A percentile compares a stretch with the other conserved stretches of the same genome.
phyloP scores from a whole-genome alignment of 148 eudicot species.

The Agrostemma githago region DNA sequence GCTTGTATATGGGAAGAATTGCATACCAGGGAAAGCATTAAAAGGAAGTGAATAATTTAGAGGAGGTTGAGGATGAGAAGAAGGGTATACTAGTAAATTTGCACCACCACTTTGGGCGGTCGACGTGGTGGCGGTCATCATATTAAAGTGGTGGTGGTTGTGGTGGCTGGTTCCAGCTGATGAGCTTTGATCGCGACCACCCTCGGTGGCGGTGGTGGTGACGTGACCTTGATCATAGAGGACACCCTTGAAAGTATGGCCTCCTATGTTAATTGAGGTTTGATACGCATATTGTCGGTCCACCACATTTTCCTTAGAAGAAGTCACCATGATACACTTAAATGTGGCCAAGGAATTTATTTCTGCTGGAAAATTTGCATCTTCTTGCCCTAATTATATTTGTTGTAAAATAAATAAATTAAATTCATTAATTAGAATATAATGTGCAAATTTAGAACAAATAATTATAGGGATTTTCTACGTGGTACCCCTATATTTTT shows the following conservation, averaged over 20 bases:
- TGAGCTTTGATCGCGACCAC: conserved; percentile 32
- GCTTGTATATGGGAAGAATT: conserved; percentile 58
- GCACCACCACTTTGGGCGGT: conserved; percentile 16
- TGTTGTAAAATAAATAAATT: no score
- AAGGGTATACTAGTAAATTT: conserved; percentile 25
- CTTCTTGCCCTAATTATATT: conserved; percentile 36
- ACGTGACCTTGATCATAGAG: conserved; percentile 72
- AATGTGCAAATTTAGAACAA: no score
- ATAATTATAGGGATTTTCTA: no score
- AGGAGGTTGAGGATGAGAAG: neutral
- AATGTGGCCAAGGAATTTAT: conserved; percentile 49
- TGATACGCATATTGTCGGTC: conserved; percentile 71
- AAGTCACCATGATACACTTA: conserved; percentile 56
- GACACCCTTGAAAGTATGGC: conserved; percentile 78
- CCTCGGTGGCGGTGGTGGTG: neutral
- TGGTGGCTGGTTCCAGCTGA: conserved; percentile 35
- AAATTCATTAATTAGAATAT: no score
- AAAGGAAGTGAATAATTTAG: conserved; percentile 35
- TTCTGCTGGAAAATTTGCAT: conserved; percentile 54
- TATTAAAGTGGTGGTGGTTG: conserved; percentile 19
- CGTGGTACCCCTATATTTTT: no score
- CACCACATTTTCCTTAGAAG: conserved; percentile 53
- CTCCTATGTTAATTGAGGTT: conserved; percentile 56
- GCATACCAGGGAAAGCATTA: conserved; percentile 53
- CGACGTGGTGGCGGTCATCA: conserved; percentile 20